Evolutionary conservation across 768 basidiomycete genomes (phyloP).

Genomic region (Lactifluus subvellereus): DNA sequence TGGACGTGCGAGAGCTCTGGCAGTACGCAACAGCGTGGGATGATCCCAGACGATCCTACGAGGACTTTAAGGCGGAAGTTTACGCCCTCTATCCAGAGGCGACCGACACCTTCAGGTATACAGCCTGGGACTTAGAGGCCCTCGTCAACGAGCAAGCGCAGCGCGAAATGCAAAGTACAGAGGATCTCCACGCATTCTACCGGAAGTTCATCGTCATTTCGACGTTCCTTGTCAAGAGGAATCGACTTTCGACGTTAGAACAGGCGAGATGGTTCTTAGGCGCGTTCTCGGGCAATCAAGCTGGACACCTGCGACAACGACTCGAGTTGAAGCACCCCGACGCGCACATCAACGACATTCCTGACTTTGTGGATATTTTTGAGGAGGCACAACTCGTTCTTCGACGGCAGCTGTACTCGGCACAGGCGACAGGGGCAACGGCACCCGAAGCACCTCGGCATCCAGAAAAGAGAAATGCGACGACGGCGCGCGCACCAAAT

Average conservation of each 20-base stretch:
- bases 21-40: neutral
- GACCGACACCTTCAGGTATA: neutral
- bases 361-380: neutral
- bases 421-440: neutral
- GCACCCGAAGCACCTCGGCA: neutral
- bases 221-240: neutral
- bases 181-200: neutral
- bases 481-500: neutral
- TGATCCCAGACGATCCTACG: neutral
- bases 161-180: neutral
- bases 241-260: neutral
- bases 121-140: neutral
- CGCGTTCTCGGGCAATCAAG: neutral
- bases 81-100: neutral
- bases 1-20: neutral
- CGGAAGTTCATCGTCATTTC: neutral
- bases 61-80: neutral
- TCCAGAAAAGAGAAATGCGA: neutral
- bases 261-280: neutral
- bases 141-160: neutral
- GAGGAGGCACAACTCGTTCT: neutral
- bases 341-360: neutral
- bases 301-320: neutral
- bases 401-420: neutral
- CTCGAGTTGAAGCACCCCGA: neutral